phyloP scores from a whole-genome alignment of 345 rosid species.

The Heritiera fomes region DNA sequence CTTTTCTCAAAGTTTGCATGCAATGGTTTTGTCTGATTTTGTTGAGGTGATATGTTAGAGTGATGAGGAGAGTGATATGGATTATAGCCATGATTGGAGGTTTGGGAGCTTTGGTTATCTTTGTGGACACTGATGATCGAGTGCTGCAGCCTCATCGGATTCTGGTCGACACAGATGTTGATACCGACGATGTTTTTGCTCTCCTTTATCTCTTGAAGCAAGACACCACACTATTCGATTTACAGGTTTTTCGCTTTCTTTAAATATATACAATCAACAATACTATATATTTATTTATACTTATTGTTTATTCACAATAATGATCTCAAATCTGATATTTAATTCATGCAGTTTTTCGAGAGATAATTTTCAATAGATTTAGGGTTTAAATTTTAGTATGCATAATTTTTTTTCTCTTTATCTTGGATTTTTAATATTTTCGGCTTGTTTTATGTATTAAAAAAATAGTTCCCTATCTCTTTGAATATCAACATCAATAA shows the following conservation, averaged over 20 bases:
- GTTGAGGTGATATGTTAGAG: background rate
- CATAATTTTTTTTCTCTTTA: no score
- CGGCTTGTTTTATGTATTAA: background rate
- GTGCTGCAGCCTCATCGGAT: constrained; percentile 38
- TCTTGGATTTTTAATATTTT: no score
- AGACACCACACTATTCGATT: constrained; percentile 57
- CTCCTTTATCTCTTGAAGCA: constrained; percentile 81
- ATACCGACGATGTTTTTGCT: constrained; percentile 84
- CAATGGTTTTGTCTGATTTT: background rate
- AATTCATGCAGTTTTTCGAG: no score
- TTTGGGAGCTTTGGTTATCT: background rate
- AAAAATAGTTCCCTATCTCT: no score
- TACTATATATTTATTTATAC: background rate
- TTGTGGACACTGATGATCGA: background rate
- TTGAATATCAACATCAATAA: no score
- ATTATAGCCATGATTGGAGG: background rate
- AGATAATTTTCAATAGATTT: no score
- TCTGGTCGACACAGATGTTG: constrained; percentile 78
- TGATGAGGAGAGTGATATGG: background rate
- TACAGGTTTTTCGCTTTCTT: constrained; percentile 51
- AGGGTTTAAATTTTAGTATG: background rate
- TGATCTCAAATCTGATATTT: no score
- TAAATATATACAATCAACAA: background rate
- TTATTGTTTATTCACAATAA: background rate
- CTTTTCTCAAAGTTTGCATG: background rate